Evolutionary conservation across 495 filamentous ascomycete genomes (phyloP).

Genomic region (Rusavskia elegans): DNA sequence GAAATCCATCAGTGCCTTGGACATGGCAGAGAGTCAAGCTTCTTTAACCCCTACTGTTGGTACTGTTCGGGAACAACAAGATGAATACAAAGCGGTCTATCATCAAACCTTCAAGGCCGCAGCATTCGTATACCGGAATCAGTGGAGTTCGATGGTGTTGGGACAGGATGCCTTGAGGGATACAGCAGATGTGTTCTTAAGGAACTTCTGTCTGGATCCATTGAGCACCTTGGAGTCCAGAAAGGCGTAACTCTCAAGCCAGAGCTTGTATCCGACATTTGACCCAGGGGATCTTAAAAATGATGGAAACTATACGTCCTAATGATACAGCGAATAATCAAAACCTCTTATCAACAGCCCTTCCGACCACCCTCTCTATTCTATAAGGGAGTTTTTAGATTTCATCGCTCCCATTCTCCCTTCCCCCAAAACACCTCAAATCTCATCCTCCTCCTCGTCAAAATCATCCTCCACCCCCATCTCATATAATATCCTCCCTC

Average conservation of each 20-base stretch:
- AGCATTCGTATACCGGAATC: slow-evolving; percentile 38
- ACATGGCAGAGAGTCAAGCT: neutral
- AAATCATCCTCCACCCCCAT: slow-evolving; percentile 97
- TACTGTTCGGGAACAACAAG: slow-evolving; percentile 22
- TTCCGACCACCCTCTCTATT: too few relatives aligned
- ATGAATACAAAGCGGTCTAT: slow-evolving; percentile 51
- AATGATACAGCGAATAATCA: too few relatives aligned
- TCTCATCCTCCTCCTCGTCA: slow-evolving; percentile 97
- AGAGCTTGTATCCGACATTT: too few relatives aligned
- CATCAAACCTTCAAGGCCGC: slow-evolving; percentile 48
- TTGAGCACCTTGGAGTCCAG: too few relatives aligned
- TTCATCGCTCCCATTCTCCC: too few relatives aligned
- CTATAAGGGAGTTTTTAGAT: too few relatives aligned
- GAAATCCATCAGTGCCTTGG: slow-evolving; percentile 1
- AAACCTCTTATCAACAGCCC: too few relatives aligned
- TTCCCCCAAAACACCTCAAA: slow-evolving; percentile 27
- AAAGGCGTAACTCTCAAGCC: too few relatives aligned
- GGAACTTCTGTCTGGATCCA: slow-evolving; percentile 21
- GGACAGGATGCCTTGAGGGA: slow-evolving; percentile 20
- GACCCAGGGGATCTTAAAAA: too few relatives aligned
- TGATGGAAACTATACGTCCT: too few relatives aligned
- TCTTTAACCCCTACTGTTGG: too few relatives aligned
- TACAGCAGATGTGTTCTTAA: slow-evolving; percentile 25
- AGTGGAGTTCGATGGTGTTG: slow-evolving; percentile 18
- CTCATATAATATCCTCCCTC: slow-evolving; percentile 85